Percentiles rank a stretch among this genome's conserved stretches.
Conservation (phyloP, 2,329 filamentous ascomycete genomes). For the Purpureocillium lavendulum region DNA sequence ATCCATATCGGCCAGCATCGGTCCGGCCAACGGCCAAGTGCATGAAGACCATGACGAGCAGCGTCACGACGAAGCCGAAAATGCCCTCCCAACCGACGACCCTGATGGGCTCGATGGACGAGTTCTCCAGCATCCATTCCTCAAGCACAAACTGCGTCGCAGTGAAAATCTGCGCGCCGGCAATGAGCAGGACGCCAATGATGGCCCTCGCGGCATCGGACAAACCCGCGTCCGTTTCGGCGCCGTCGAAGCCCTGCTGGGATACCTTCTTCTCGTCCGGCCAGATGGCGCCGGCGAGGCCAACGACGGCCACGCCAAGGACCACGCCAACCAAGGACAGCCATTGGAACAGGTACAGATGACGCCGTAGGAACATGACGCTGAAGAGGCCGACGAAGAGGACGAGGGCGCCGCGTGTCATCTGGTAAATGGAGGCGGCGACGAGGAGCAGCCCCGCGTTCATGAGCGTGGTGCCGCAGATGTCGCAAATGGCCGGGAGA, state of each 20-base stretch:
- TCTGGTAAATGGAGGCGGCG: constrained; percentile 94
- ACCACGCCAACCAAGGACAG: constrained; percentile 80
- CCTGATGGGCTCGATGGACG: constrained; percentile 65
- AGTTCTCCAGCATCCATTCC: constrained; percentile 74
- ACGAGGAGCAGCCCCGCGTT: constrained; percentile 92
- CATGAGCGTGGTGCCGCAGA: constrained; percentile 92
- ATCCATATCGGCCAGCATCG: constrained; percentile 64
- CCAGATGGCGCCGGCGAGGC: constrained; percentile 77
- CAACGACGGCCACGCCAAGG: constrained; percentile 78
- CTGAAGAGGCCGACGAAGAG: constrained; percentile 95
- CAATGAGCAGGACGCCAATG: constrained; percentile 82
- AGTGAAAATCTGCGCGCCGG: constrained; percentile 91
- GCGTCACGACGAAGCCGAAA: constrained; percentile 78
- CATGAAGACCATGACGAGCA: constrained; percentile 70
- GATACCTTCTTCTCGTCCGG: constrained; percentile 50
- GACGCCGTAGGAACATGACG: constrained; percentile 77
- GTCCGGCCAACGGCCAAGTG: constrained; percentile 72
- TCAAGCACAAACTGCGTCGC: constrained; percentile 94
- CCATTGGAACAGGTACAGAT: constrained; percentile 86
- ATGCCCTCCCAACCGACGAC: constrained; percentile 95
- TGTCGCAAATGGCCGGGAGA: constrained; percentile 85
- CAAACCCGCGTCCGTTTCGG: constrained; percentile 29
- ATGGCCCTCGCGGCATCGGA: constrained; percentile 45
- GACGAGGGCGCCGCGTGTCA: constrained; percentile 91
- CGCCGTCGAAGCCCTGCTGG: constrained; percentile 20